These are phyloP conservation scores for Aegilops bicornis DNA, from an alignment of 176 grass and related monocot species.

Conservation along the genomic window DNA sequence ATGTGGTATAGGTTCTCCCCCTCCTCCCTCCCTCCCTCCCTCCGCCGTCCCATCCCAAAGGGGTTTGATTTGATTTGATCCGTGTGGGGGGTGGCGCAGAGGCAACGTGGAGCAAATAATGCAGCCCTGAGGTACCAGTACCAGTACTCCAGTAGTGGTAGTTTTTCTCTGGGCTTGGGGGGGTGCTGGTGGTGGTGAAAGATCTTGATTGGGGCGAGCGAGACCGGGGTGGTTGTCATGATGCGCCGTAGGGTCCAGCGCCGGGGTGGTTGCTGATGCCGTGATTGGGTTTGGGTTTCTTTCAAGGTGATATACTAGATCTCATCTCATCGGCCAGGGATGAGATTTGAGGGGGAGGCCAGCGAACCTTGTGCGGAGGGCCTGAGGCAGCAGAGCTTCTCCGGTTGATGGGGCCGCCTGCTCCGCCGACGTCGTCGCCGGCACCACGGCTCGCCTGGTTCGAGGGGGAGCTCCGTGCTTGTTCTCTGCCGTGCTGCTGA, in stretches of 20 bases:
- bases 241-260: constrained; percentile 43
- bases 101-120: constrained; percentile 24
- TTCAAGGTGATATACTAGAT: constrained; percentile 35
- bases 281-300: constrained; percentile 8
- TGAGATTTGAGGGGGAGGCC: neutral
- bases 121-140: neutral
- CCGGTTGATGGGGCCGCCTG: neutral
- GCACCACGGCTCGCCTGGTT: constrained; percentile 4
- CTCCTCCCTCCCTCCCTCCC: neutral
- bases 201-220: neutral
- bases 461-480: constrained; percentile 22
- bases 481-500: constrained; percentile 17
- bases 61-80: neutral
- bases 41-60: neutral
- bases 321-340: neutral
- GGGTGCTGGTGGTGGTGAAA: constrained; percentile 27
- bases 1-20: constrained; percentile 21
- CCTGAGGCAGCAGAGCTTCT: neutral
- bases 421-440: neutral
- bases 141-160: no score
- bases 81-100: neutral
- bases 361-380: neutral
- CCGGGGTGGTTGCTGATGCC: constrained; percentile 35
- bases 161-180: neutral
- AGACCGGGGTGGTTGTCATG: constrained; percentile 15